Conservation (phyloP, 1,284 basidiomycete species). For the Puccinia polysora region DNA sequence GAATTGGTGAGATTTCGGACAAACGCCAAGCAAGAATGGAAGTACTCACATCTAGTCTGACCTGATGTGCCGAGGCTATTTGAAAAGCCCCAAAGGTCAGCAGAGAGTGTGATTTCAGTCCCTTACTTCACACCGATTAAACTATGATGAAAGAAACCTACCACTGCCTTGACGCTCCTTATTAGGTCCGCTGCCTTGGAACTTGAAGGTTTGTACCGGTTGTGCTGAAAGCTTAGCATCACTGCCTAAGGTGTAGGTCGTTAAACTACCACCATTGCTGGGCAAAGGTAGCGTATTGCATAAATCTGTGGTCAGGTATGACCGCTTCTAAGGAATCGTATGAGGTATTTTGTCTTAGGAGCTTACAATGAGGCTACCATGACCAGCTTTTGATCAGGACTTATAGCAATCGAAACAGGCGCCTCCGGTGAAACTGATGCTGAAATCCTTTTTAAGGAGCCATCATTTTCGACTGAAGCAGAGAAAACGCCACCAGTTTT, state of each 20-base stretch:
- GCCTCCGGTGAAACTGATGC: slow-evolving; percentile 10
- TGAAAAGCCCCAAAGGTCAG: not conserved
- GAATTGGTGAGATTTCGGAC: not conserved
- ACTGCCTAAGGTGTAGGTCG: slow-evolving; percentile 9
- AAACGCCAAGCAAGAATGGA: not conserved
- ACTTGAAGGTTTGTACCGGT: not conserved
- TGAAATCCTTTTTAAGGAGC: slow-evolving; percentile 15
- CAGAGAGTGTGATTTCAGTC: not conserved
- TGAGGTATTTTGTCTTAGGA: not conserved
- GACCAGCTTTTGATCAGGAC: slow-evolving; percentile 10
- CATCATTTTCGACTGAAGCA: slow-evolving; percentile 1
- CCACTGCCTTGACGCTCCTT: slow-evolving; percentile 19
- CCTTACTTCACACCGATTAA: not conserved
- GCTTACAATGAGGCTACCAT: slow-evolving; percentile 32
- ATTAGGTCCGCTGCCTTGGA: slow-evolving; percentile 3
- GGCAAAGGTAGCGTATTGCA: not conserved
- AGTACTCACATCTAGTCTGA: slow-evolving; percentile 23
- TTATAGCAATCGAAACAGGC: slow-evolving; percentile 17
- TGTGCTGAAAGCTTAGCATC: not conserved
- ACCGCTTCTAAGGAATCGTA: not conserved
- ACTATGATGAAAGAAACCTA: not conserved
- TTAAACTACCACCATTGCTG: slow-evolving; percentile 22
- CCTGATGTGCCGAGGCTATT: slow-evolving; percentile 30
- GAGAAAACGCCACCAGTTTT: slow-evolving; percentile 26
- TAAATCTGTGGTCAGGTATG: not conserved